Base-by-base conservation (phyloP, 2,329 filamentous ascomycete genomes). In the Diaporthe humulicola region DNA sequence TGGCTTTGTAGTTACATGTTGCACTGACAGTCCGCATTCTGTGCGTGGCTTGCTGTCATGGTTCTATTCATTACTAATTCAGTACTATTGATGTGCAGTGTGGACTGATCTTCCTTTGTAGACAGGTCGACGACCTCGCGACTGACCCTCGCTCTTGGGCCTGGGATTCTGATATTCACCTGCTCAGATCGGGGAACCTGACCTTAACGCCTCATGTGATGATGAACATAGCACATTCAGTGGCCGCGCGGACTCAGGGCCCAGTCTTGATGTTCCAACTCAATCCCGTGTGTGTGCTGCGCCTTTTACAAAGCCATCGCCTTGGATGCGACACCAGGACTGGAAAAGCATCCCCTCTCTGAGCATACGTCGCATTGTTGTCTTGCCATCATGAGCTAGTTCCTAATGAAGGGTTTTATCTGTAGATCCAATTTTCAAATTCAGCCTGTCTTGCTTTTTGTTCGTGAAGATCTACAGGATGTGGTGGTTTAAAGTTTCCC, bases 161-260 rank as follows among this genome's bases (percentile, higher is more conserved):
- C 80, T 70, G 81, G 86, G 80, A 80, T 86, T 75, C 84, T 85
- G 81, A 81, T 85, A 82, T 81, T 86, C 84, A 81, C 81, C 50
- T 73, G 38, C 67, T 36, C 25, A 28, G 36, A 17, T 38, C 25
- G 42, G 19, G 38, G 56, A 45, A 58, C 33, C 70, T 69, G 58
- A 70, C 33, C 10, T 60, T 56, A 10, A n/a, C 19, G 33, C 54
- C 40, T 36, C 30, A 25, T 33, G 10, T 40, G 28, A 42, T n/a
- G 2, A 70, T 7, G 33, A 54, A 33, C n/a, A 25, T 42, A n/a
- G 15, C 42, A 52, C n/a, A n/a, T 6, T n/a, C n/a, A n/a, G n/a
- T 48, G 9, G 30, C 1, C 9, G 30, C 4, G 9, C 33, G 28
- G 45, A 28, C 60, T n/a, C 4, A 8, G 12, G 36, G 22, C 30